Evolutionary conservation across 108 stramenopile genomes (phyloP), one percentile per base, ranked within the genome.

Genomic region (Schizochytrium sp.): DNA sequence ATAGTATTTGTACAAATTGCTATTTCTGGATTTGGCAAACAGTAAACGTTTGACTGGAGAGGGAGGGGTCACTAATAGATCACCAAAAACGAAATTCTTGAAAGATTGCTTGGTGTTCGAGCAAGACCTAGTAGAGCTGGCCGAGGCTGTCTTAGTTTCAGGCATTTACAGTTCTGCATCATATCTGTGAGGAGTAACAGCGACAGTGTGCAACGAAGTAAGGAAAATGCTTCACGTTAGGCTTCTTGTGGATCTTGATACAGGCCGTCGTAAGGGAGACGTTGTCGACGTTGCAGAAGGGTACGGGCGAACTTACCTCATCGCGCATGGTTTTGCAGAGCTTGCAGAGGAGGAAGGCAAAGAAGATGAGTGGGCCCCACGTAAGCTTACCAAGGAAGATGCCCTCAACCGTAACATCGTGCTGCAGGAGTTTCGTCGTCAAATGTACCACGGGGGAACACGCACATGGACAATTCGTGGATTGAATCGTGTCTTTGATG

Each of bases 391-490:
- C 53, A 55, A 83, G 45, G 53, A 47, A 10, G 76, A 83, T 2
- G 53, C 50, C 28, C 76, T 83, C 0, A 3, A 83, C 55, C 47
- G 53, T 13, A 49, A 55, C 76, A 10, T 3, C 40, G 76, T 83
- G 45, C 76, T 83, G 2, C n/a, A 49, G 15, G 76, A 83, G 76
- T 55, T 83, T 53, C 47, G 76, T 5, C 47, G 53, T 10, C 76
- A 83, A 83, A 83, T 83, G 76, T 83, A 83, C n/a, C 50, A 83
- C 40, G 76, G 76, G 12, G 76, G 76, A 10, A 53, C 28, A 40
- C 76, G 76, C 3, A 83, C 47, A 5, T 83, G 76, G 76, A 19
- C 76, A 1, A 55, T 83, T 28, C 47, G 53, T 5, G 76, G 76
- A 5, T 53, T 83, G 7, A 83, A 49, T 55, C 47, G 76, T 10